Evolutionary conservation across 2,329 filamentous ascomycete genomes (phyloP), one percentile per base, ranked within the genome.

Genomic region (Corniculantispora saksenae): DNA sequence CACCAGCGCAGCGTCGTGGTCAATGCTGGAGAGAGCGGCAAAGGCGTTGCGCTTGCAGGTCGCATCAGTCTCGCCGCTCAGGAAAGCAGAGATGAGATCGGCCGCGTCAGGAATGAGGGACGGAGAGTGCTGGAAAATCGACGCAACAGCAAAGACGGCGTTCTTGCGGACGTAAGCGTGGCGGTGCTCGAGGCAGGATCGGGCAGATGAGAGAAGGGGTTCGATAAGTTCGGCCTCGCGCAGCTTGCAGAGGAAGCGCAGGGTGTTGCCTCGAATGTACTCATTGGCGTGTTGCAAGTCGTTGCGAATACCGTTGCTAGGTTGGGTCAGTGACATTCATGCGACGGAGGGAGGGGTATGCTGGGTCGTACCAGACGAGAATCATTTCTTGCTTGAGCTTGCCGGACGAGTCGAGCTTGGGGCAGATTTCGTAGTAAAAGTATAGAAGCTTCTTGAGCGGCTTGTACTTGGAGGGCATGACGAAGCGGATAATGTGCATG

Each of bases 381-480:
- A 99, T 99, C 93, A 97, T 98, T 82, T 99, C 95, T 81, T 99
- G 95, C 85, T 97, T 97, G 69, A 99, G 83, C 85, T 98, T 99
- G 74, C 95, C 95, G 75, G 84, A 89, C 62, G 89, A 84, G 79
- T 99, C 95, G 66, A 93, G 89, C 83, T 99, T 99, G 48, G 94
- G 95, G 78, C 95, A 98, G 77, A 98, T 95, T 81, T 99, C 95
- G 78, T 98, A 97, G 83, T 99, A 99, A 79, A 99, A 95, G 82
- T 99, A 99, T 64, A 99, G 87, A 67, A 99, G 86, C 84, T 99
- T 99, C 87, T 99, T 99, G 73, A 99, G 84, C 50, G 91, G 84
- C 83, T 99, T 99, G 80, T 91, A 93, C 83, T 96, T 97, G 69
- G 93, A 97, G 17, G 95, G 95, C 95, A 99, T 99, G 73, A 99